Evolutionary conservation across 2,329 filamentous ascomycete species (phyloP), one percentile per base, ranked within the genome.

Genomic region (Xenosphaeropsis pyriputrescens): DNA sequence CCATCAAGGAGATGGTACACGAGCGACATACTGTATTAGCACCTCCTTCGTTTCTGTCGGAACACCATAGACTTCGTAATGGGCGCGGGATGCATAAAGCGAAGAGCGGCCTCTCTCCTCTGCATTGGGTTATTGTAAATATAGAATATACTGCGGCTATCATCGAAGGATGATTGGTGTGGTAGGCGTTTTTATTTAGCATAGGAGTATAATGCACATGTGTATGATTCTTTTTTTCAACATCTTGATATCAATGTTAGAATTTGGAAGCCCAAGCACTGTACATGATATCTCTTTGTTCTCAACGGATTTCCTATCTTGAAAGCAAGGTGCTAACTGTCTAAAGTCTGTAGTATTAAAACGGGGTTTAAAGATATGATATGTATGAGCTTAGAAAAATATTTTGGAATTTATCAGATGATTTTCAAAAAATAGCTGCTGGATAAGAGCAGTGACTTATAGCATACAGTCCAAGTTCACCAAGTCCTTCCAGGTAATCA

Each of bases 21-120:
- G 22, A 26, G 22, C 22, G 22, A 26, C 22, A 35, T 41, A 44
- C 36, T 52, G 50, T 54, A 54, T 44, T 43, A 50, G 47, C 50
- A 51, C 37, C 38, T 44, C 45, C 32, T 45, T 43, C 41, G 36
- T 29, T 40, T 43, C 47, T 50, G 45, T 50, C 49, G 49, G 45
- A 48, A 45, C 49, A 50, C 47, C 42, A 50, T 51, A 54, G 45
- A 53, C 45, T 50, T 43, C 38, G 48, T 45, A 46, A 44, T 47
- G 45, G 50, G 47, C 44, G 43, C 38, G 44, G 47, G 43, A 46
- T 55, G 52, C 53, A 56, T 55, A 46, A 54, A 32, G 50, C 50
- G 53, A 53, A 44, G 51, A 47, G 51, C 47, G 45, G 54, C 49
- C 51, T 50, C 51, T 55, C 53, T 52, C 50, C 53, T 54, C 53